These are phyloP conservation scores for Royoungia palumana DNA, from an alignment of 768 basidiomycete species.

Conservation along the genomic window DNA sequence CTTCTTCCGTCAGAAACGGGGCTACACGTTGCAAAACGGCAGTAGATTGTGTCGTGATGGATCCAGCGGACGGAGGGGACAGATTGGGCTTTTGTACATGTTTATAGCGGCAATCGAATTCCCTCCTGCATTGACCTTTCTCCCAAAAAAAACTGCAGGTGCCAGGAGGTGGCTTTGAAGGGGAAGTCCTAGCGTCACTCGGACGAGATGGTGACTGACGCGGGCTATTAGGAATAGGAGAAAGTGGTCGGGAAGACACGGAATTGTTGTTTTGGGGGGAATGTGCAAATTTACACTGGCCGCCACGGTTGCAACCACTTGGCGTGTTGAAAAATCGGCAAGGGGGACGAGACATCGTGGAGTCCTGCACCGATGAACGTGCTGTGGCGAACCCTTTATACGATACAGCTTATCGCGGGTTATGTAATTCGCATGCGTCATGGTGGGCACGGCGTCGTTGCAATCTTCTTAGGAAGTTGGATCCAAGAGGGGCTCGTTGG, in stretches of 20 bases:
- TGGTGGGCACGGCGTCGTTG: no score
- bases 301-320: conserved; percentile 46
- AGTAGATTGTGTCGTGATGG: conserved; percentile 9
- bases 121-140: conserved; percentile 43
- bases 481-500: no score
- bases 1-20: conserved; percentile 43
- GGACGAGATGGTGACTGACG: conserved; percentile 6
- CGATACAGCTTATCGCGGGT: no score
- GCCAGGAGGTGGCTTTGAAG: conserved; percentile 28
- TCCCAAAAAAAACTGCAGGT: conserved; percentile 49
- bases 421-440: no score
- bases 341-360: conserved; percentile 25
- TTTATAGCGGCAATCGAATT: conserved; percentile 42
- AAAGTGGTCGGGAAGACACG: neutral
- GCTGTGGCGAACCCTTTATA: no score
- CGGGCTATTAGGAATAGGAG: conserved; percentile 8
- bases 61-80: conserved; percentile 7
- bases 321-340: conserved; percentile 43
- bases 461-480: no score
- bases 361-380: neutral
- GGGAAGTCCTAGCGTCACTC: conserved; percentile 5
- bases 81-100: conserved; percentile 30
- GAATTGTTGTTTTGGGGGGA: conserved; percentile 18
- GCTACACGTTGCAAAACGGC: conserved; percentile 30
- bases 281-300: conserved; percentile 37